A percentile compares a stretch with the other conserved stretches of the same genome.
These are phyloP conservation scores for Pilaira anomala DNA, from an alignment of 192 early-diverging fungal genomes.

Conservation along the genomic window DNA sequence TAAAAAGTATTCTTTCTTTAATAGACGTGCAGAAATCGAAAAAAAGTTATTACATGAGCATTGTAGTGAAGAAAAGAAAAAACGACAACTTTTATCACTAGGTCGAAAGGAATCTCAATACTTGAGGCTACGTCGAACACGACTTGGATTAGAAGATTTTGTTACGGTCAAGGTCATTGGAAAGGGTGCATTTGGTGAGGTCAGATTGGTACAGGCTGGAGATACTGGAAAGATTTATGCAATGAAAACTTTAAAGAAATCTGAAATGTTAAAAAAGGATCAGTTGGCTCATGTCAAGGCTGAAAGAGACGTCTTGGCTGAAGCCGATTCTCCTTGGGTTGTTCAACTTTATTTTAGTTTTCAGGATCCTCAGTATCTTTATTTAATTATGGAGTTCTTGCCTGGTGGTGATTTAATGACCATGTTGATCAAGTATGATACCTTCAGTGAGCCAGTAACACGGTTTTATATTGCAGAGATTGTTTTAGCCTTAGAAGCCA, in stretches of 20 bases:
- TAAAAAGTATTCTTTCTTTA: too few relatives aligned
- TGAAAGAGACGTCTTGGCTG: conserved; percentile 96
- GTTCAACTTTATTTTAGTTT: conserved; percentile 98
- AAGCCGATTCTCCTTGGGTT: conserved; percentile 95
- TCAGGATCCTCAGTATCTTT: conserved; percentile 90
- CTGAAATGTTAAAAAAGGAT: conserved; percentile 98
- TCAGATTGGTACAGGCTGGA: conserved; percentile 91
- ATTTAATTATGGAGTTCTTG: conserved; percentile 99
- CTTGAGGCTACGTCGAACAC: conserved; percentile 85
- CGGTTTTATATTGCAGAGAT: conserved; percentile 99
- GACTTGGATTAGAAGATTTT: conserved; percentile 90
- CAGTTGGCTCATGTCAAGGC: conserved; percentile 97
- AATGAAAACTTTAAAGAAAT: conserved; percentile 95
- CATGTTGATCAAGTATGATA: conserved; percentile 98
- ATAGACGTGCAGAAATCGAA: conserved; percentile 78
- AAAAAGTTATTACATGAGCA: conserved; percentile 66
- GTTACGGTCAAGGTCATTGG: conserved; percentile 97
- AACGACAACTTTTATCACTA: conserved; percentile 72
- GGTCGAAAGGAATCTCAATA: conserved; percentile 93
- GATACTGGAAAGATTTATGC: conserved; percentile 98
- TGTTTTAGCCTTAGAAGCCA: conserved; percentile 87
- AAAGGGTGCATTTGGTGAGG: conserved; percentile 97
- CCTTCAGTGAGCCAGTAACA: conserved; percentile 95
- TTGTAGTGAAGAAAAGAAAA: conserved; percentile 86
- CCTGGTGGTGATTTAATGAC: conserved; percentile 99